Percentiles rank a stretch among this genome's conserved stretches.
Conservation (phyloP, 129 eudicot genomes). For the Chrysanthemum lavandulifolium region DNA sequence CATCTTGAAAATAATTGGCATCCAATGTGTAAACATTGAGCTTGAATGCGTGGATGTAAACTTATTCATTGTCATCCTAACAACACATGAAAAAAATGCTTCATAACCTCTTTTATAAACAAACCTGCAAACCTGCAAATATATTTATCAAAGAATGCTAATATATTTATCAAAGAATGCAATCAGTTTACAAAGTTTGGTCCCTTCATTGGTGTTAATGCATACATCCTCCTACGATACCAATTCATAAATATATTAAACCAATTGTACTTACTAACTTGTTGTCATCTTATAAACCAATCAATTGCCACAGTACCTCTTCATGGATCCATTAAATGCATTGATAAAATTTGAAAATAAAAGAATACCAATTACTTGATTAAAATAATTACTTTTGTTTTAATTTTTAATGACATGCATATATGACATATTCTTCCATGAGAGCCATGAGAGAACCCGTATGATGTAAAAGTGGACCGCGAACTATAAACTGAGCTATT, state of each 20-base stretch:
- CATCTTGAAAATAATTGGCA: no score
- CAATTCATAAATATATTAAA: not conserved
- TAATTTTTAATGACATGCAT: not conserved
- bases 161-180: slow-evolving; percentile 36
- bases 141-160: slow-evolving; percentile 34
- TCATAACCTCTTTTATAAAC: no score
- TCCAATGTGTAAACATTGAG: no score
- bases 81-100: no score
- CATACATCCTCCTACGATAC: slow-evolving; percentile 57
- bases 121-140: no score
- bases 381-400: not conserved
- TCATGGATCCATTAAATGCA: slow-evolving; percentile 94
- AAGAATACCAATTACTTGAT: not conserved
- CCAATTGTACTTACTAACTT: not conserved
- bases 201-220: slow-evolving; percentile 63
- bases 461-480: slow-evolving; percentile 13
- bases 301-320: slow-evolving; percentile 40
- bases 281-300: not conserved
- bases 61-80: no score
- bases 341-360: slow-evolving; percentile 54
- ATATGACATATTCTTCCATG: slow-evolving; percentile 36
- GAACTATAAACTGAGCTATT: slow-evolving; percentile 71
- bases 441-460: slow-evolving; percentile 85
- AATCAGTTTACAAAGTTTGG: slow-evolving; percentile 60
- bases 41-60: no score